Conservation (phyloP, 2,329 filamentous ascomycete genomes). For the Furcasterigmium furcatum region DNA sequence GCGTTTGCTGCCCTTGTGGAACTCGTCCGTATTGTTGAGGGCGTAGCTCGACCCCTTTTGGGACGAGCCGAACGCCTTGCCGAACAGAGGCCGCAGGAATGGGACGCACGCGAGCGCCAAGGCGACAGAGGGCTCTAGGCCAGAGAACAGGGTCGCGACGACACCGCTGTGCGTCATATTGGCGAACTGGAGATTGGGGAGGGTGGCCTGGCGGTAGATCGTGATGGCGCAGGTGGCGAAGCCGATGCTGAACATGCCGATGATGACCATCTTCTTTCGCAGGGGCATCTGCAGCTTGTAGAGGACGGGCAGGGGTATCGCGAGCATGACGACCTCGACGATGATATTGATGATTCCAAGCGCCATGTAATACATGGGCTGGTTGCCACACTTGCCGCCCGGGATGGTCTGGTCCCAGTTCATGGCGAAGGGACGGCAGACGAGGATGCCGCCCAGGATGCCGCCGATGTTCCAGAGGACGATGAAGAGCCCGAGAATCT, state of each 20-base stretch:
- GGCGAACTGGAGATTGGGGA: neutral
- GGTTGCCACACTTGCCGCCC: conserved; percentile 26
- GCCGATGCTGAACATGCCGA: conserved; percentile 24
- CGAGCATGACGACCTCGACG: conserved; percentile 25
- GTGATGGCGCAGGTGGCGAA: conserved; percentile 4
- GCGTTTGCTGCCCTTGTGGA: neutral
- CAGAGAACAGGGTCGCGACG: neutral
- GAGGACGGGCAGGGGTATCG: conserved; percentile 26
- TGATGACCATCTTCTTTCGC: conserved; percentile 24
- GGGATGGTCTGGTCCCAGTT: conserved; percentile 27
- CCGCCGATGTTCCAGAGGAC: conserved; percentile 18
- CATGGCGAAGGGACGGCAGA: conserved; percentile 29
- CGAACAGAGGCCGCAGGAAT: conserved; percentile 1
- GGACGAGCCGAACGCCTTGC: neutral
- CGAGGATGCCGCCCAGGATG: conserved; percentile 20
- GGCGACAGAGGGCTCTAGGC: conserved; percentile 1
- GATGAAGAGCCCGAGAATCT: conserved; percentile 17
- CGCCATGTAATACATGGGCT: conserved; percentile 20
- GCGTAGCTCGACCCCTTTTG: neutral
- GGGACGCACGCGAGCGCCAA: conserved; percentile 2
- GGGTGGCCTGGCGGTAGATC: conserved; percentile 1
- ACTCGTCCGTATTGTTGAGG: neutral
- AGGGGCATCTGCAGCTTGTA: conserved; percentile 21
- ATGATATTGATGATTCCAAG: conserved; percentile 26
- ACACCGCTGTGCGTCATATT: conserved; percentile 2